phyloP scores from a whole-genome alignment of 2,329 filamentous ascomycete genomes.

The Cladosporium sp. region DNA sequence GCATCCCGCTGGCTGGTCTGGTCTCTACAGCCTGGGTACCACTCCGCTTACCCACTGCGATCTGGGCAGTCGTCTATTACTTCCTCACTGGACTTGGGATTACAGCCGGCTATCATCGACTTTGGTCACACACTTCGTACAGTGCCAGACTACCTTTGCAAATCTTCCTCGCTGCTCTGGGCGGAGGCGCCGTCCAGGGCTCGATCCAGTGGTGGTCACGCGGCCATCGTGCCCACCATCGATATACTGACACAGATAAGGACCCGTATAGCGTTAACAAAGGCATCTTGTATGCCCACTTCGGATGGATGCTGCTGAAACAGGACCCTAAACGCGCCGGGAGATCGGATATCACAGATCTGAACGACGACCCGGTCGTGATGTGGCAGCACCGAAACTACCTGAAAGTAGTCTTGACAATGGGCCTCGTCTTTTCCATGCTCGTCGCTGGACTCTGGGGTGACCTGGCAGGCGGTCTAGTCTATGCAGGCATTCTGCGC shows the following conservation, averaged over 20 bases:
- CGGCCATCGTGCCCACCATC: conserved; percentile 79
- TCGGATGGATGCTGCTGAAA: conserved; percentile 88
- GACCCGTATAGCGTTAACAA: conserved; percentile 85
- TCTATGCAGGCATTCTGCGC: conserved; percentile 78
- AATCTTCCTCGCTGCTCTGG: conserved; percentile 75
- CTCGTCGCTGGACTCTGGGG: conserved; percentile 74
- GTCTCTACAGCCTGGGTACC: conserved; percentile 75
- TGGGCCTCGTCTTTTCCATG: conserved; percentile 72
- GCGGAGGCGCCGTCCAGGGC: conserved; percentile 76
- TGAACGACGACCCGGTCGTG: conserved; percentile 79
- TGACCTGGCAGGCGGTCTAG: conserved; percentile 74
- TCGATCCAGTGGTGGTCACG: conserved; percentile 84
- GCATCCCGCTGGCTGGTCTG: conserved; percentile 70
- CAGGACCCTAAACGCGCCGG: conserved; percentile 83
- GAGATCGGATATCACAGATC: conserved; percentile 77
- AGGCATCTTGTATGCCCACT: conserved; percentile 74
- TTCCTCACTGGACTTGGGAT: conserved; percentile 60
- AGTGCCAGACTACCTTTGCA: conserved; percentile 70
- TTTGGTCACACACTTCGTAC: conserved; percentile 81
- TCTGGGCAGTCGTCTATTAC: conserved; percentile 74
- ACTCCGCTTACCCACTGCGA: conserved; percentile 65
- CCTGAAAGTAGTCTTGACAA: conserved; percentile 70
- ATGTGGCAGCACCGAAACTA: conserved; percentile 83
- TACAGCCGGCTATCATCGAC: conserved; percentile 64
- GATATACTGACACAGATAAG: conserved; percentile 85